Base-by-base conservation (phyloP, 1,284 basidiomycete genomes). In the Tilletiaria anomala region DNA sequence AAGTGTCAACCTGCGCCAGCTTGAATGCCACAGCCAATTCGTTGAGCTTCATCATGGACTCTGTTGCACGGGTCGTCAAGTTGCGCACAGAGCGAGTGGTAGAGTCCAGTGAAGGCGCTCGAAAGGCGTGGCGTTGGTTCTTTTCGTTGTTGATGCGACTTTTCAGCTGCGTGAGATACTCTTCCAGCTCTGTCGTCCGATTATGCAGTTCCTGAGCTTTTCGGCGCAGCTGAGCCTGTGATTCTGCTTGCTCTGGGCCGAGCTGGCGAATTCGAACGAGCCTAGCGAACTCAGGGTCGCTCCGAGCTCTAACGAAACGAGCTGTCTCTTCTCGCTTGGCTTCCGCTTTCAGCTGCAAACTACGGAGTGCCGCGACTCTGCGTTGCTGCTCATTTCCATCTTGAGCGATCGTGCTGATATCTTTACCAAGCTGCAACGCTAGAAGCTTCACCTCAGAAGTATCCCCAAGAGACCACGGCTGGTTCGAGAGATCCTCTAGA, bases 201-300 rank as follows among this genome's bases (percentile, higher is more conserved):
- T 80, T 78, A 19, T 75, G 76, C 23, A 83, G 76, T 12, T 71
- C 65, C 78, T 86, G 71, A 29, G 83, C 77, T 42, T 74, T 73
- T 43, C 78, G 76, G 32, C 84, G 75, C 20, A 89, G 69, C 42
- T 79, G 78, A 10, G 72, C 76, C 60, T 86, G 86, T 3, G 78
- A 79, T 63, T 88, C 85, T n/a, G 78, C 70, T 57, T 84, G 79
- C 57, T 89, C 86, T 0, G 86, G 85, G 5, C 80, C 81, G n/a
- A 89, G 72, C n/a, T 79, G 78, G 39, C 83, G 73, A 1, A 78
- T 71, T 60, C 78, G 82, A 32, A 88, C 69, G 73, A 86, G 80
- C 56, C 78, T 82, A 11, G 80, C 76, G 63, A 85, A 84, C 33
- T 81, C 80, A 2, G 76, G 74, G 58, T 89, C 84, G 32, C 73